Evolutionary conservation across 139 green algal genomes (phyloP).

Genomic region (Tetradesmus obliquus): DNA sequence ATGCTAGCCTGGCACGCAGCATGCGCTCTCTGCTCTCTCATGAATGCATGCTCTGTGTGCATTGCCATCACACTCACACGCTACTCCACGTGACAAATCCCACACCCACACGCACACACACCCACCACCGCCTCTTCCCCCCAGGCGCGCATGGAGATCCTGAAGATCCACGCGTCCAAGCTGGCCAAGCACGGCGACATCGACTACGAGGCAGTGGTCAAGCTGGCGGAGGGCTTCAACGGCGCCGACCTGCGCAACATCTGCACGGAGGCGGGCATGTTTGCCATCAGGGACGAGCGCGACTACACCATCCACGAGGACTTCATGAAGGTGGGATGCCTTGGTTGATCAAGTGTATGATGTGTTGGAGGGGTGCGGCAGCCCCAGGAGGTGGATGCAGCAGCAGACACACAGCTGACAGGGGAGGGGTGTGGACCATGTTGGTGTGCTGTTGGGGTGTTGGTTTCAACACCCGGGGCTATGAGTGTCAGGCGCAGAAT

Average conservation of each 20-base stretch:
- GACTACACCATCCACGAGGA: constrained; percentile 98
- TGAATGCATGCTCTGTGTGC: too few species aligned
- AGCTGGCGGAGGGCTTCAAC: constrained; percentile 98
- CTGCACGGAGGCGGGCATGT: constrained; percentile 87
- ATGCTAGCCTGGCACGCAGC: too few species aligned
- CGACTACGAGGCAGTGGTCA: constrained; percentile 98
- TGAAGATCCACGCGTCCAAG: constrained; percentile 97
- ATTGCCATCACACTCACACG: too few species aligned
- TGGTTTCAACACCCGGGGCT: too few species aligned
- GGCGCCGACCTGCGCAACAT: constrained; percentile 99
- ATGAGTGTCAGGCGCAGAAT: too few species aligned
- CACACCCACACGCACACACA: too few species aligned
- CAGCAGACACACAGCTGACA: not conserved
- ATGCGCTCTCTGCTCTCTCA: too few species aligned
- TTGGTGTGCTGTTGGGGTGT: not conserved
- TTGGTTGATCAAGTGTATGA: not conserved
- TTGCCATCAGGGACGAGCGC: constrained; percentile 98
- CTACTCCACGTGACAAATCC: too few species aligned
- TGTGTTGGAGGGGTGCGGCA: not conserved
- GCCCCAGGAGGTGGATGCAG: not conserved
- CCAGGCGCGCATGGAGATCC: constrained; percentile 91
- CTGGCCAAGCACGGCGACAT: constrained; percentile 99
- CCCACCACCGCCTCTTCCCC: not conserved
- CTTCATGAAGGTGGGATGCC: constrained; percentile 94
- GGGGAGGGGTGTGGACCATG: not conserved